phyloP scores from a whole-genome alignment of 805 yeast genomes.

The Candida verbasci region DNA sequence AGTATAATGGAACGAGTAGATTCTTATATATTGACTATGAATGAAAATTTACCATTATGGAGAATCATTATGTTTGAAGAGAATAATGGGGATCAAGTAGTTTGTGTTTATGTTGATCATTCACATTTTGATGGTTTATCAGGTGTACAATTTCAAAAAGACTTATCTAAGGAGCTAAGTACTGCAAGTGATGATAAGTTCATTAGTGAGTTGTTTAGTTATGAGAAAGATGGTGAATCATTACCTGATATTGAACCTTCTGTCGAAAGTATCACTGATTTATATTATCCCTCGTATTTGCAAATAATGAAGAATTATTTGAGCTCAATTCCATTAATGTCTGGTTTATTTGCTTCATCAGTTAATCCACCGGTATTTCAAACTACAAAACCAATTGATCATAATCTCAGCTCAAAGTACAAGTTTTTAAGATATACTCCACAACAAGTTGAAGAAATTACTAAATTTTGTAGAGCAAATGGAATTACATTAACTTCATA shows the following conservation, averaged over 20 bases:
- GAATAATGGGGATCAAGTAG: constrained; percentile 9
- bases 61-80: constrained; percentile 13
- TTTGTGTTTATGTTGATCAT: constrained; percentile 22
- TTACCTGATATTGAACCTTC: constrained; percentile 9
- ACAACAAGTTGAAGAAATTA: constrained; percentile 9
- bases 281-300: constrained; percentile 8
- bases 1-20: constrained; percentile 9
- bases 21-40: constrained; percentile 3
- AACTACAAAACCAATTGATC: constrained; percentile 7
- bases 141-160: constrained; percentile 24
- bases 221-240: constrained; percentile 6
- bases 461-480: constrained; percentile 13
- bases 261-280: constrained; percentile 9
- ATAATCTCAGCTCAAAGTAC: constrained; percentile 9
- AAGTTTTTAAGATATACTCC: constrained; percentile 13
- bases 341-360: too few species aligned
- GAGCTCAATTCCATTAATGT: not conserved
- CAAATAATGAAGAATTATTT: constrained; percentile 5
- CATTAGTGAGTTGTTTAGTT: constrained; percentile 7
- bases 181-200: constrained; percentile 4
- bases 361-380: constrained; percentile 12
- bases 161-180: constrained; percentile 15
- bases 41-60: constrained; percentile 18
- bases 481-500: constrained; percentile 20
- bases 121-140: constrained; percentile 27